phyloP scores from a whole-genome alignment of 495 filamentous ascomycete genomes.

The Parachaetomium inaequale region DNA sequence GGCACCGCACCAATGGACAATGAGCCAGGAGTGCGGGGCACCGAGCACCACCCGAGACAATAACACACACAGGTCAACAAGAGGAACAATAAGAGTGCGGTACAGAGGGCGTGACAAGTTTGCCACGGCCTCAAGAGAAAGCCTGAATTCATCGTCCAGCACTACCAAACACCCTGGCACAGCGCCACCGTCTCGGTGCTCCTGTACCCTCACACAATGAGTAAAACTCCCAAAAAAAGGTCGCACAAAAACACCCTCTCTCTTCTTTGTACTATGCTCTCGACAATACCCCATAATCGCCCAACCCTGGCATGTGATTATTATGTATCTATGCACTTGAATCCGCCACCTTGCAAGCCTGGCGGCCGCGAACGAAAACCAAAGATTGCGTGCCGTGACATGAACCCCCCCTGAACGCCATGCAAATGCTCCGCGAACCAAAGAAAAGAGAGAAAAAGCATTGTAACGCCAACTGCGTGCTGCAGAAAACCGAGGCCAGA shows the following conservation, averaged over 20 bases:
- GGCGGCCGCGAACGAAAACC: background rate
- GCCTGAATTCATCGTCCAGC: conserved; percentile 1
- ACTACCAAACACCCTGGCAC: background rate
- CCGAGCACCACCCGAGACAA: background rate
- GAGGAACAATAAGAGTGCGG: background rate
- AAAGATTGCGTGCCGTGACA: background rate
- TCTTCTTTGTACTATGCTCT: background rate
- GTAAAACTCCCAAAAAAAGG: background rate
- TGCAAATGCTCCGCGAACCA: conserved; percentile 10
- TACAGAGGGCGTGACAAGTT: background rate
- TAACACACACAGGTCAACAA: background rate
- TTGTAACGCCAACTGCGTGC: background rate
- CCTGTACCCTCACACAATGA: background rate
- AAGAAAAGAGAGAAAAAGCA: background rate
- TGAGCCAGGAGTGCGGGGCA: background rate
- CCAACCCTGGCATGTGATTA: conserved; percentile 12
- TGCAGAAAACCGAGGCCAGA: background rate
- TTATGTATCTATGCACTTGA: conserved; percentile 7
- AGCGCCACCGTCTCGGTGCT: background rate
- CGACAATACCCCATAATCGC: conserved; percentile 7
- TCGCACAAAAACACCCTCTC: background rate
- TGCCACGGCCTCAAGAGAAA: background rate
- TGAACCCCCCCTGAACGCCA: conserved; percentile 4
- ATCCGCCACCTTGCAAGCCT: background rate
- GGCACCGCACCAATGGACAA: background rate